Conservation (phyloP, 352 stramenopile genomes). For the Peronosclerospora sorghi region DNA sequence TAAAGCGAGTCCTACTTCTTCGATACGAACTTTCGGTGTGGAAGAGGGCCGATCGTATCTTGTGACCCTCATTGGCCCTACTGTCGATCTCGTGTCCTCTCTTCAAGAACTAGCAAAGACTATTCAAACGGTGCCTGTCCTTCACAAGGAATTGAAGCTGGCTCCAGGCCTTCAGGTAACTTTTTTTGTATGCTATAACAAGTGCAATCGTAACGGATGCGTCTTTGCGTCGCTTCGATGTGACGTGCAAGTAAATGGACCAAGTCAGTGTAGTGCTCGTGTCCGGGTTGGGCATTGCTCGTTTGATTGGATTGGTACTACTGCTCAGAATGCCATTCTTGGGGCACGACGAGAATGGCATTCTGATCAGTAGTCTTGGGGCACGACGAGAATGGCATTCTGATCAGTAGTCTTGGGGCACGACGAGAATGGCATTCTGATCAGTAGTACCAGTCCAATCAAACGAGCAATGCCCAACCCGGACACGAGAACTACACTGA, state of each 20-base stretch:
- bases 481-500: conserved; percentile 20
- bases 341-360: too few relatives aligned
- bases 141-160: conserved; percentile 52
- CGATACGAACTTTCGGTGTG: conserved; percentile 11
- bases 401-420: too few relatives aligned
- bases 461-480: conserved; percentile 32
- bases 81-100: conserved; percentile 45
- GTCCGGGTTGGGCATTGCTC: conserved; percentile 35
- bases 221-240: conserved; percentile 34
- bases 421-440: conserved; percentile 37
- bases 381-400: too few relatives aligned
- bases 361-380: too few relatives aligned
- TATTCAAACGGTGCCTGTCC: conserved; percentile 27
- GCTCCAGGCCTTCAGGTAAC: conserved; percentile 39
- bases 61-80: conserved; percentile 36
- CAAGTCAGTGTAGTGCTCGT: conserved; percentile 14
- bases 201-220: conserved; percentile 1
- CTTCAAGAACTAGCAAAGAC: conserved; percentile 31
- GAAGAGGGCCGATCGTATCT: conserved; percentile 38
- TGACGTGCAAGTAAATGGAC: conserved; percentile 13
- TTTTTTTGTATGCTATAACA: background rate
- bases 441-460: conserved; percentile 20
- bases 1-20: conserved; percentile 1
- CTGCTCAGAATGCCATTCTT: conserved; percentile 42
- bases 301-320: conserved; percentile 15